Base-by-base conservation (phyloP, 75 land plant species). In the Pinus tabuliformis region DNA sequence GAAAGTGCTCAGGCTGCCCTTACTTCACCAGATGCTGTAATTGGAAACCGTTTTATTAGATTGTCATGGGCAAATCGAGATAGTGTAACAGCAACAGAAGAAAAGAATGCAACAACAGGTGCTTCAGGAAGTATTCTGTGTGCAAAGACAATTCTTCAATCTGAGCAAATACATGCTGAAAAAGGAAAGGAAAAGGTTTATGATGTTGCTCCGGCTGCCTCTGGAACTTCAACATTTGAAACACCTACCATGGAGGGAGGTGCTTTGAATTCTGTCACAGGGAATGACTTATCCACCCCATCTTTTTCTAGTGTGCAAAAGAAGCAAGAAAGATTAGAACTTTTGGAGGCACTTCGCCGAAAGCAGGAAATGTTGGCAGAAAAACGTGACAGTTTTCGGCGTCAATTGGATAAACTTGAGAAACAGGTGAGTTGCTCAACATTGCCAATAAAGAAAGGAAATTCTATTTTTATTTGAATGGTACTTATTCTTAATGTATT, bases 11-110 rank as follows among this genome's bases (percentile, higher is more conserved):
- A 92, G 62, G 83, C 94, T 72, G 98, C 99, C 61, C 81, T 95
- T 21, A 76, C 76, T 72, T 85, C 99, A 72, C 96, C 99, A 59
- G 99, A 97, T 86, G 99, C 98, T 76, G 98, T 97, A 13, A 88
- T 95, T 92, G 98, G 99, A 62, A 97, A 97, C 73, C 91, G 98
- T 20, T 97, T 97, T 77, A 97, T 97, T 72, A 90, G 88, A 66
- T 77, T 97, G 12, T 89, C 85, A 70, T 97, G 99, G 99, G 99
- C 99, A 17, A 97, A 97, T 64, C 78, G 99, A 17, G 99, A 97
- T 74, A 95, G 85, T 70, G 84, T 94, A 24, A 77, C 83, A 28
- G 82, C 82, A 81, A 78, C 78, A 36, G 61, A 74, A 24, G 72
- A 73, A 70, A 80, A 80, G 68, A 83, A 62, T 59, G 75, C 62